These are phyloP conservation scores for Geranium rotundifolium DNA, from an alignment of 345 rosid species.

Conservation along the genomic window DNA sequence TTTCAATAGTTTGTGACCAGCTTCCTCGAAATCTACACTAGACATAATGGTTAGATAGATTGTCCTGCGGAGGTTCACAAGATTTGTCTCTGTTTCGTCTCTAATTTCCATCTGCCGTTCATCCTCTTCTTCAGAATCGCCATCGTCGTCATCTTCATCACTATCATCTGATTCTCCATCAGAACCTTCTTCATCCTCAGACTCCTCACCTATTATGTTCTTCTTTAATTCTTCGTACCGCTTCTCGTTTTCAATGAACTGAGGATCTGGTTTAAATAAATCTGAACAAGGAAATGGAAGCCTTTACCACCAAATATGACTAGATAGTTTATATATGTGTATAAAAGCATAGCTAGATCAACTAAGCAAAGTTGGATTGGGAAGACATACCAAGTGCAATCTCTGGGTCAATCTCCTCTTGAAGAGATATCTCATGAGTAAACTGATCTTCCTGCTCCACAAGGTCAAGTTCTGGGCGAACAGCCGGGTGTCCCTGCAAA, in stretches of 20 bases:
- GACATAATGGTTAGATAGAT: slow-evolving; percentile 95
- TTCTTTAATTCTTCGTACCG: slow-evolving; percentile 86
- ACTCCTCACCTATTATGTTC: slow-evolving; percentile 71
- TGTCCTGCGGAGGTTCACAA: slow-evolving; percentile 89
- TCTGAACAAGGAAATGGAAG: slow-evolving; percentile 7
- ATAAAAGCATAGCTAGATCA: background rate
- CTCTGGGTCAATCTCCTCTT: slow-evolving; percentile 58
- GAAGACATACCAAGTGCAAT: slow-evolving; percentile 58
- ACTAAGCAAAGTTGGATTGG: background rate
- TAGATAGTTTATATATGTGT: no score
- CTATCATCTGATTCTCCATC: slow-evolving; percentile 53
- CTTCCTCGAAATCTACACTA: slow-evolving; percentile 96
- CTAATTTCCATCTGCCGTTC: slow-evolving; percentile 65
- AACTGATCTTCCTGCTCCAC: no score
- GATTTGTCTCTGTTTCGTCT: slow-evolving; percentile 97
- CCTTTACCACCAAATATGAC: background rate
- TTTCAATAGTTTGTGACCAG: slow-evolving; percentile 88
- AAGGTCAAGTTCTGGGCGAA: slow-evolving; percentile 86
- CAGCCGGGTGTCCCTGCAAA: slow-evolving; percentile 82
- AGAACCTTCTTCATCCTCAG: slow-evolving; percentile 73
- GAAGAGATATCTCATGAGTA: slow-evolving; percentile 81
- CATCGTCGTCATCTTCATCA: slow-evolving; percentile 41
- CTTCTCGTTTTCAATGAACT: slow-evolving; percentile 75
- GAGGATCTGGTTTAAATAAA: slow-evolving; percentile 49
- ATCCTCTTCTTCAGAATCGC: slow-evolving; percentile 51